Conservation (phyloP, 2,329 filamentous ascomycete genomes). For the Penicillium sp. region DNA sequence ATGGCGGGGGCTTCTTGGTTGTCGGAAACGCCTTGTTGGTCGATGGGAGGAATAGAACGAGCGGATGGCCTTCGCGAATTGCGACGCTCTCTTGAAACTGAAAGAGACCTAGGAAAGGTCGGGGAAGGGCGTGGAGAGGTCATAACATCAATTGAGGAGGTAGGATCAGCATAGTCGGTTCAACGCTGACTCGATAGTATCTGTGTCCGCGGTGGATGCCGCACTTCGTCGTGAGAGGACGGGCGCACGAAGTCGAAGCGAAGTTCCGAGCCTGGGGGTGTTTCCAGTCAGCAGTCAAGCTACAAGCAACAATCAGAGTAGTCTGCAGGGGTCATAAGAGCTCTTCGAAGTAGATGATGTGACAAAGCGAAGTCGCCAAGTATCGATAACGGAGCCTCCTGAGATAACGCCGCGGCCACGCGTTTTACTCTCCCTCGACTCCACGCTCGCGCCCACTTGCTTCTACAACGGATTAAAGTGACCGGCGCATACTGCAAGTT, state of each 20-base stretch:
- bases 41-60: slow-evolving; percentile 52
- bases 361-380: slow-evolving; percentile 22
- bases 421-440: slow-evolving; percentile 19
- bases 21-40: slow-evolving; percentile 58
- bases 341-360: slow-evolving; percentile 10
- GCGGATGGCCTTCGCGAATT: slow-evolving; percentile 50
- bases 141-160: slow-evolving; percentile 40
- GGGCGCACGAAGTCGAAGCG: background rate
- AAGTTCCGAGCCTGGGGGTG: background rate
- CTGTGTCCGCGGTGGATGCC: slow-evolving; percentile 12
- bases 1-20: slow-evolving; percentile 64
- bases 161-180: slow-evolving; percentile 31
- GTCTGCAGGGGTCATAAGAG: slow-evolving; percentile 6
- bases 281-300: background rate
- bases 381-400: slow-evolving; percentile 29
- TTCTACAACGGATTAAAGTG: background rate
- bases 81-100: slow-evolving; percentile 34
- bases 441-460: slow-evolving; percentile 12
- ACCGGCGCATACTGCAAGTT: background rate
- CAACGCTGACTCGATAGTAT: slow-evolving; percentile 16
- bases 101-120: slow-evolving; percentile 30
- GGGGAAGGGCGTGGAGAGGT: slow-evolving; percentile 40
- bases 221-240: background rate
- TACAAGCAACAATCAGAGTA: slow-evolving; percentile 1
- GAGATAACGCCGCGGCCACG: slow-evolving; percentile 29